Evolutionary conservation across 306 rosid species (phyloP), one percentile per base, ranked within the genome.

Genomic region (Quercus dentata): DNA sequence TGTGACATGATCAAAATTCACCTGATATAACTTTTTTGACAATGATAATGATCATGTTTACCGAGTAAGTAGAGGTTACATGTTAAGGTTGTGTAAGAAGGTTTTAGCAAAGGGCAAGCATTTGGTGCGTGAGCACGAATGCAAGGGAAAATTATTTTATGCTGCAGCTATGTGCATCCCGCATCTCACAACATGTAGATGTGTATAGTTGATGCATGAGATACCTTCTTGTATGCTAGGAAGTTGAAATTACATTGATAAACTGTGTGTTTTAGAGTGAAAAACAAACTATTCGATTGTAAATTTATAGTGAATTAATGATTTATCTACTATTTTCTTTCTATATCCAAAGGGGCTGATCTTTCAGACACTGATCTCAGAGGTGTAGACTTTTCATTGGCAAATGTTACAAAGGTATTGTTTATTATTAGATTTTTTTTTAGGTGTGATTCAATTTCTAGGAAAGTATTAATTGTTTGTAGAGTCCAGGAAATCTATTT

Each of bases 331-430:
- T 11, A 9, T 25, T 59, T 1, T 54, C 20, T 51, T 10, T 78
- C 31, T 69, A 5, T 78, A 75, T 30, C 35, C 76, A 87, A 9
- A 68, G 99, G 99, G 70, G 97, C 99, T 74, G 95, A 94, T 87
- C 97, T 94, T 81, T 94, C 99, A 0, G 97, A 91, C 57, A 86
- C 99, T 81, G 99, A 94, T 83, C 92, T 94, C 75, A 86, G 99
- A 85, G 85, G 88, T 73, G 97, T 88, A 30, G 99, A 94, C 82
- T 94, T 91, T 80, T 92, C 99, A 19, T 68, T 94, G 83, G 99
- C 99, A 78, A 95, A 91, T 86, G 99, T 95, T 73, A 86, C 97
- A 14, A 95, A 95, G 95, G 99, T 92, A 83, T 30, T 15, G 25
- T 35, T 49, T 21, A 5, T 49, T 21, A 2, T 38, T 73, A 58